These are phyloP conservation scores for Fusarium sp. DNA, from an alignment of 2,329 filamentous ascomycete species.

Conservation along the genomic window DNA sequence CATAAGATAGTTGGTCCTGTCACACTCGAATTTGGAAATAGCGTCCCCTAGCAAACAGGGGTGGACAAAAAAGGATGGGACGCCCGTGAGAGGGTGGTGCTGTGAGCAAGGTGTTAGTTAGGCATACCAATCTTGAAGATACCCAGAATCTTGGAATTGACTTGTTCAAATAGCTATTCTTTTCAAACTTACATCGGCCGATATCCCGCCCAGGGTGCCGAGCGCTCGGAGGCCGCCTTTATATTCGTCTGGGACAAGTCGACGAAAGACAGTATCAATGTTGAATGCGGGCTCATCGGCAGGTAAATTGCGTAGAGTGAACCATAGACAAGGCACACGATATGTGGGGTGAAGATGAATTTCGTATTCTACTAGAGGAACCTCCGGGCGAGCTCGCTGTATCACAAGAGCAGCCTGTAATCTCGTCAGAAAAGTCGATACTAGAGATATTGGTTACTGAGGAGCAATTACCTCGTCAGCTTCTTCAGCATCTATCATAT, in stretches of 20 bases:
- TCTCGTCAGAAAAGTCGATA: conserved; percentile 32
- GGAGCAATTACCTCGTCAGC: conserved; percentile 58
- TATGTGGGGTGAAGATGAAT: conserved; percentile 80
- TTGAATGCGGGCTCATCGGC: conserved; percentile 65
- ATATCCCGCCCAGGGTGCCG: conserved; percentile 77
- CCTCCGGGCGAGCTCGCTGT: conserved; percentile 45
- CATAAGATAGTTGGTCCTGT: conserved; percentile 77
- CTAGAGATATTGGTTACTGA: conserved; percentile 9
- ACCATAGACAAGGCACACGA: conserved; percentile 78
- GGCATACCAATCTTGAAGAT: conserved; percentile 46
- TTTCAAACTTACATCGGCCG: conserved; percentile 71
- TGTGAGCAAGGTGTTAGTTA: conserved; percentile 57
- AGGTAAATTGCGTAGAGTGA: conserved; percentile 69
- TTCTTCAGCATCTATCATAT: conserved; percentile 62
- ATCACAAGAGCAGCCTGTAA: conserved; percentile 54
- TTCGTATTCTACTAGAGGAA: conserved; percentile 71
- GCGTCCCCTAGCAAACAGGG: conserved; percentile 88
- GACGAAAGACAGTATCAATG: conserved; percentile 75
- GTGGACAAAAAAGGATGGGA: conserved; percentile 89
- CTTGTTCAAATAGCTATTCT: conserved; percentile 42
- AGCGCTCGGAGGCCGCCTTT: conserved; percentile 67
- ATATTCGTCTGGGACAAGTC: conserved; percentile 73
- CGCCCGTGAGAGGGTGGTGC: conserved; percentile 83
- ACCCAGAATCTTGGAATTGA: conserved; percentile 45
- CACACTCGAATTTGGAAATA: conserved; percentile 72